These are phyloP conservation scores for Vinca minor DNA, from an alignment of 257 asterid species.

Conservation along the genomic window DNA sequence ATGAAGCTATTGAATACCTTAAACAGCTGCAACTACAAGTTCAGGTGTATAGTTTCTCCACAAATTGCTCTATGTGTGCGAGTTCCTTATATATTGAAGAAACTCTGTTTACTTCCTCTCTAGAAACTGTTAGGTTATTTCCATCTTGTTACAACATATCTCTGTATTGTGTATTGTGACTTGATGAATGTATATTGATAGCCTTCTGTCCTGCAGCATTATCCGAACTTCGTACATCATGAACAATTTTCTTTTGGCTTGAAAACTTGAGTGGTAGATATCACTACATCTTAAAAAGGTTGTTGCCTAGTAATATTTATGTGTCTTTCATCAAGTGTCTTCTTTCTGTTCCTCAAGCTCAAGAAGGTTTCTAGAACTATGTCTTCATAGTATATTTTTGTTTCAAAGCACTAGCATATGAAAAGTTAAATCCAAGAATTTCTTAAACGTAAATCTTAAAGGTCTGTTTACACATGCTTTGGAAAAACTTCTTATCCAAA, in stretches of 20 bases:
- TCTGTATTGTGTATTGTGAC: too few species aligned
- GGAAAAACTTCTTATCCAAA: background rate
- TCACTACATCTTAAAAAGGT: too few species aligned
- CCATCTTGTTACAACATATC: too few species aligned
- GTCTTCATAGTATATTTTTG: background rate
- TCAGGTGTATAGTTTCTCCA: slow-evolving; percentile 52
- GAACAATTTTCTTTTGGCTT: too few species aligned
- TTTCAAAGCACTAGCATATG: too few species aligned
- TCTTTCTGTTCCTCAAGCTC: background rate
- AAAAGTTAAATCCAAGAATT: too few species aligned
- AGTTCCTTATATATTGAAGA: background rate
- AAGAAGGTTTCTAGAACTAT: background rate
- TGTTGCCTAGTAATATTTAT: background rate
- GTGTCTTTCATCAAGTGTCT: background rate
- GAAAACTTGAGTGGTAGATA: too few species aligned
- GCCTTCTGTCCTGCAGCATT: too few species aligned
- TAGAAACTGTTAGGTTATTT: background rate
- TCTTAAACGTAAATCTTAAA: background rate
- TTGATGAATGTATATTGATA: too few species aligned
- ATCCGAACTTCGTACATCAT: too few species aligned
- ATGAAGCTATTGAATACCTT: slow-evolving; percentile 92
- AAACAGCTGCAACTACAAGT: slow-evolving; percentile 97
- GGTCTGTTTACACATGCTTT: background rate
- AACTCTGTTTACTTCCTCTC: too few species aligned
- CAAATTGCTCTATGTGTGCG: background rate